Conservation (phyloP, 768 basidiomycete species). For the Hericium rajendrae region DNA sequence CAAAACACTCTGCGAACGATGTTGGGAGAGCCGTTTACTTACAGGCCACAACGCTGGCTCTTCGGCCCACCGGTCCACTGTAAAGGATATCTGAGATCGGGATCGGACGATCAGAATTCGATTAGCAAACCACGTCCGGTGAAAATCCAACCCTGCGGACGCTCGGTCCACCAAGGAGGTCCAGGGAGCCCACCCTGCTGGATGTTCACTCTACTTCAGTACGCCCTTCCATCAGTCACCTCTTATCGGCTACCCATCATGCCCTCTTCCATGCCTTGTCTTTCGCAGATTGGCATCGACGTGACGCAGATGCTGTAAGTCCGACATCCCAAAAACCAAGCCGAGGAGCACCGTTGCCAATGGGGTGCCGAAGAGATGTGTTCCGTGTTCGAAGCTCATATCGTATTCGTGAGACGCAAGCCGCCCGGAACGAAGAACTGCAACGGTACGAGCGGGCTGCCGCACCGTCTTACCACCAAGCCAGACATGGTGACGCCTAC, state of each 20-base stretch:
- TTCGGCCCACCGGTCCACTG: not conserved
- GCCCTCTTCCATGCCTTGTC: not conserved
- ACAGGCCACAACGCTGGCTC: no score
- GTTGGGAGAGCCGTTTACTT: no score
- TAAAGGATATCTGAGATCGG: not conserved
- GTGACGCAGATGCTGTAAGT: not conserved
- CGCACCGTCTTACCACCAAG: no score
- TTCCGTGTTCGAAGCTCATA: no score
- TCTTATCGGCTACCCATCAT: slow-evolving; percentile 28
- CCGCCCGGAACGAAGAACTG: no score
- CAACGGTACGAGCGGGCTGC: no score
- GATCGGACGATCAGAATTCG: not conserved
- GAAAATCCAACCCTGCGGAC: not conserved
- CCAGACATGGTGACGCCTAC: no score
- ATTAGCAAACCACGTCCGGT: not conserved
- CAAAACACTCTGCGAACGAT: no score
- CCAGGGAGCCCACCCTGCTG: slow-evolving; percentile 8
- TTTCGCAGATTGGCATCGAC: not conserved
- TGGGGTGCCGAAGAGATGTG: no score
- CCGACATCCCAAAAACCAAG: no score
- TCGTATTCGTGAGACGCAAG: no score
- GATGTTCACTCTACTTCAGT: not conserved
- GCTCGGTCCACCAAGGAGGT: not conserved
- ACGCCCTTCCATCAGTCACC: slow-evolving; percentile 39
- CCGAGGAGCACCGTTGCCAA: no score